Conservation (phyloP, 2,329 filamentous ascomycete species). For the Aaosphaeria arxii region DNA sequence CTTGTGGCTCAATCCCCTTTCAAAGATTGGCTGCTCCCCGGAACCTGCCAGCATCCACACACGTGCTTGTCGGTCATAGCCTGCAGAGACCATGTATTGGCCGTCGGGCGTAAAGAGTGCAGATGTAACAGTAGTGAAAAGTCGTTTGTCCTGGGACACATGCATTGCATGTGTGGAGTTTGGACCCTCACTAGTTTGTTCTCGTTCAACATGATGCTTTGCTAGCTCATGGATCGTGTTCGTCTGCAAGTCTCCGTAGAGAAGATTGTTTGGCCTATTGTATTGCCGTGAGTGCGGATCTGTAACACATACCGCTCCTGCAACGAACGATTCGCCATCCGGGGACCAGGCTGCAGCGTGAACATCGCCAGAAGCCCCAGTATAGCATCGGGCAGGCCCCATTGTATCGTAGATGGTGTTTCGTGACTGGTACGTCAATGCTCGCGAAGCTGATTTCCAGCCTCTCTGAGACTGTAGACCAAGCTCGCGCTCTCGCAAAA, state of each 20-base stretch:
- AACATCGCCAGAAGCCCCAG: slow-evolving; percentile 58
- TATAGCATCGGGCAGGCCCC: slow-evolving; percentile 48
- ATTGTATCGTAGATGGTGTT: slow-evolving; percentile 40
- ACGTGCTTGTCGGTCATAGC: slow-evolving; percentile 52
- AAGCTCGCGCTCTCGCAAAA: slow-evolving; percentile 32
- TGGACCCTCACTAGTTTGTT: slow-evolving; percentile 34
- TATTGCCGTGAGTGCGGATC: slow-evolving; percentile 59
- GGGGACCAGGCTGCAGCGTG: slow-evolving; percentile 56
- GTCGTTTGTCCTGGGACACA: slow-evolving; percentile 48
- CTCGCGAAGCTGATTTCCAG: slow-evolving; percentile 18
- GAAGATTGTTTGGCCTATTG: slow-evolving; percentile 56
- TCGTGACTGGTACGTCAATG: slow-evolving; percentile 20
- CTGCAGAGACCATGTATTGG: slow-evolving; percentile 50
- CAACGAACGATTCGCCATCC: slow-evolving; percentile 54
- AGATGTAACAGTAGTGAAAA: slow-evolving; percentile 57
- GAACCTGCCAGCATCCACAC: slow-evolving; percentile 37
- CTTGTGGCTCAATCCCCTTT: slow-evolving; percentile 39
- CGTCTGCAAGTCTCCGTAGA: slow-evolving; percentile 48
- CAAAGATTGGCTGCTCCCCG: slow-evolving; percentile 17
- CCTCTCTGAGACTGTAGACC: slow-evolving; percentile 25
- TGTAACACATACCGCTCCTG: slow-evolving; percentile 55
- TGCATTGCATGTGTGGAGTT: slow-evolving; percentile 47
- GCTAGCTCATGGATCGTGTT: slow-evolving; percentile 51
- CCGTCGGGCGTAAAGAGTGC: slow-evolving; percentile 51
- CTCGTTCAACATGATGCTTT: slow-evolving; percentile 49